These are phyloP conservation scores for Trichomonascaceae sp. DNA, from an alignment of 1,139 yeast genomes.

Conservation along the genomic window DNA sequence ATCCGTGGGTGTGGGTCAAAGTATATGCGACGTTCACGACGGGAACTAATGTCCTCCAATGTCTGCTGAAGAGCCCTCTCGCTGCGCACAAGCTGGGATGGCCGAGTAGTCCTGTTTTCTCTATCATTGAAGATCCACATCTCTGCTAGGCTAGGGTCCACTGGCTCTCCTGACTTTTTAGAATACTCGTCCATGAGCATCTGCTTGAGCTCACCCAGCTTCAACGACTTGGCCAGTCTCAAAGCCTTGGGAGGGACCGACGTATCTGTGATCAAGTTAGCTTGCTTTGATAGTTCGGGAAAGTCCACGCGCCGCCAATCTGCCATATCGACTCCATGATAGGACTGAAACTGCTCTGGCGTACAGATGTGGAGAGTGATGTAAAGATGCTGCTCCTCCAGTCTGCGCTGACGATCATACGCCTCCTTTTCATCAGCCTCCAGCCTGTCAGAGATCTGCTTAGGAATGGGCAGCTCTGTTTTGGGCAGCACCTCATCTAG, in stretches of 20 bases:
- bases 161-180: neutral
- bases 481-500: constrained; percentile 47
- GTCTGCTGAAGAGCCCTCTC: neutral
- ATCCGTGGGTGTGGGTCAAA: neutral
- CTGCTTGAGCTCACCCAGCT: neutral
- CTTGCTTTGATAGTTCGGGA: too few relatives aligned
- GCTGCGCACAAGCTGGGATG: neutral
- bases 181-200: neutral
- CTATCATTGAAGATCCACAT: neutral
- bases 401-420: constrained; percentile 43
- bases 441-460: constrained; percentile 54
- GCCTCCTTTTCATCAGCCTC: constrained; percentile 47
- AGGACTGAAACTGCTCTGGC: constrained; percentile 38
- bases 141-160: neutral
- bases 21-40: neutral
- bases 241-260: too few relatives aligned
- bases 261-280: too few relatives aligned
- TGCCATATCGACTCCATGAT: constrained; percentile 67
- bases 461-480: constrained; percentile 49
- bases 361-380: constrained; percentile 47
- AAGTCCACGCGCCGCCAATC: constrained; percentile 16
- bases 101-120: neutral
- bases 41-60: neutral
- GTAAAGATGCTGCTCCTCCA: constrained; percentile 70
- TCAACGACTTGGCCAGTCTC: neutral